phyloP scores from a whole-genome alignment of 352 stramenopile species.

The Pythium phragmiticola region DNA sequence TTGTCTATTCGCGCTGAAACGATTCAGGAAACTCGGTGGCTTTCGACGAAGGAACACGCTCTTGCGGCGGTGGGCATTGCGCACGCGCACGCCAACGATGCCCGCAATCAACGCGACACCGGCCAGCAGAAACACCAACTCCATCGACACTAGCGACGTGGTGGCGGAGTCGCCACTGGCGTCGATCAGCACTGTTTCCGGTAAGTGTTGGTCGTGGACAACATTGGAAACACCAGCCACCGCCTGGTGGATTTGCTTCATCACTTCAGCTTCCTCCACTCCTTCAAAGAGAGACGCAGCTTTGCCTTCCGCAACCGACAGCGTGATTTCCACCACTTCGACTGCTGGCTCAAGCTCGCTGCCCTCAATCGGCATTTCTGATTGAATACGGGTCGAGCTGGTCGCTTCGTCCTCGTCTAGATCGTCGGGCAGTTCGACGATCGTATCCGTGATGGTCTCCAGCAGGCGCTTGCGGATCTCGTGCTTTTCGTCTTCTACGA shows the following conservation, averaged over 20 bases:
- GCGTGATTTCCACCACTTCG: constrained; percentile 3
- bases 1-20: neutral
- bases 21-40: neutral
- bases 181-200: neutral
- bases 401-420: neutral
- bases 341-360: neutral
- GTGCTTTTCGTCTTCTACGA: constrained; percentile 54
- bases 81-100: constrained; percentile 44
- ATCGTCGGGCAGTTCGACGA: neutral
- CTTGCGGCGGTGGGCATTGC: constrained; percentile 51
- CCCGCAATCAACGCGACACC: constrained; percentile 44
- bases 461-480: constrained; percentile 44
- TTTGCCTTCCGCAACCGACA: neutral
- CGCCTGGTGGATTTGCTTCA: constrained; percentile 12
- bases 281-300: constrained; percentile 1
- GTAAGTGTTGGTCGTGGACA: neutral
- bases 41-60: constrained; percentile 40
- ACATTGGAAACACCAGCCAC: neutral
- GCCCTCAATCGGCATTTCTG: neutral
- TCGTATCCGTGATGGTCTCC: constrained; percentile 29
- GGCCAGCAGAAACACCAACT: constrained; percentile 39
- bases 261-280: constrained; percentile 5
- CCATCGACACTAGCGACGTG: constrained; percentile 40
- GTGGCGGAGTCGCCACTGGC: neutral
- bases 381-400: neutral